Evolutionary conservation across 2,329 filamentous ascomycete genomes (phyloP).

Genomic region (Coleophoma cylindrospora): DNA sequence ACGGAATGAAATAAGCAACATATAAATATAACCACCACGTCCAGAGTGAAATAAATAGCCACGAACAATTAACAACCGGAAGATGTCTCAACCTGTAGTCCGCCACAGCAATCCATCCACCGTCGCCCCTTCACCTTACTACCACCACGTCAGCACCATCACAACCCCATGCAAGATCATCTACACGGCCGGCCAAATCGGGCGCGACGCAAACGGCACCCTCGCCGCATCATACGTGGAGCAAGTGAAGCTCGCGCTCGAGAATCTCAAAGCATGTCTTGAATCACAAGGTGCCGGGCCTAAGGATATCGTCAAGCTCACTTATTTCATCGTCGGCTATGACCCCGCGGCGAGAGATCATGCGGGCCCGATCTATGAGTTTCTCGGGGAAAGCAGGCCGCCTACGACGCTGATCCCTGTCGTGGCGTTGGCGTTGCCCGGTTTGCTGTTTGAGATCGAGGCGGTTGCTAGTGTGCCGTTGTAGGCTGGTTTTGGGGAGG

Average conservation of each 20-base stretch:
- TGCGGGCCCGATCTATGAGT: background rate
- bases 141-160: background rate
- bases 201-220: background rate
- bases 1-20: no score
- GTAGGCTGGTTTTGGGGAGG: background rate
- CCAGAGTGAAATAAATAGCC: no score
- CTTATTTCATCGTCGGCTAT: background rate
- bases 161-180: background rate
- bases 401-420: background rate
- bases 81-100: background rate
- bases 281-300: background rate
- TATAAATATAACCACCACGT: no score
- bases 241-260: background rate
- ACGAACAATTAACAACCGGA: no score
- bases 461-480: background rate
- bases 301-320: slow-evolving; percentile 1
- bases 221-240: background rate
- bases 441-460: background rate
- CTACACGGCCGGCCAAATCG: background rate
- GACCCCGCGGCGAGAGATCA: background rate
- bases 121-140: background rate
- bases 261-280: slow-evolving; percentile 1
- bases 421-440: background rate
- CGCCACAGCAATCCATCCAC: background rate
- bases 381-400: background rate